A percentile compares a stretch with the other conserved stretches of the same genome.
phyloP scores from a whole-genome alignment of 2,329 filamentous ascomycete genomes.

The Dothistroma pini region DNA sequence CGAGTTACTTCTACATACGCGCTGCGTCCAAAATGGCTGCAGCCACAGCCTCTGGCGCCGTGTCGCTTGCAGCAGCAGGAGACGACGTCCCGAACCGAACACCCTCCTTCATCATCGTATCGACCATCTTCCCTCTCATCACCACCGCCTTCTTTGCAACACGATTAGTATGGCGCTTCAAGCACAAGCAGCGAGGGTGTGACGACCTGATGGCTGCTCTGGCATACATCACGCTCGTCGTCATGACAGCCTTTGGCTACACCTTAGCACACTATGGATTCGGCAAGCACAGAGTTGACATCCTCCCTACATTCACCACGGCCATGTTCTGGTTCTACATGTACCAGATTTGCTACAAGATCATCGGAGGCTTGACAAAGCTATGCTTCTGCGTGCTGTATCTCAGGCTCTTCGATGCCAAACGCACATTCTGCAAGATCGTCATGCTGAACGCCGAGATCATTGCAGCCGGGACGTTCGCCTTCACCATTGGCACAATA shows the following conservation, averaged over 20 bases:
- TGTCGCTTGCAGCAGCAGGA: background rate
- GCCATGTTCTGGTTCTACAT: constrained; percentile 29
- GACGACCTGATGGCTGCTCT: constrained; percentile 24
- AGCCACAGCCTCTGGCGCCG: background rate
- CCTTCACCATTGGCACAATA: constrained; percentile 26
- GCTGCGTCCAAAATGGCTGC: background rate
- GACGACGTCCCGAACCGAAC: constrained; percentile 17
- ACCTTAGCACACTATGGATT: constrained; percentile 25
- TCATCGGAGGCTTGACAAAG: constrained; percentile 28
- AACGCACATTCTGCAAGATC: constrained; percentile 13
- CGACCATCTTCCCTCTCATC: constrained; percentile 22
- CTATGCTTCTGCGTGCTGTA: constrained; percentile 29
- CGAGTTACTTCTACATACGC: background rate
- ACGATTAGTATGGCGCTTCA: constrained; percentile 20
- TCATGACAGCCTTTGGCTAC: constrained; percentile 22
- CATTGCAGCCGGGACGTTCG: constrained; percentile 20
- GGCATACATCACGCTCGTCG: constrained; percentile 22
- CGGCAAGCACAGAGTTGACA: constrained; percentile 23
- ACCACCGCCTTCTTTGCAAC: constrained; percentile 21
- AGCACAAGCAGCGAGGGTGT: constrained; percentile 19
- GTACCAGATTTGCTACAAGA: constrained; percentile 30
- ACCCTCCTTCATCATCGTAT: constrained; percentile 18
- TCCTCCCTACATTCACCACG: constrained; percentile 13
- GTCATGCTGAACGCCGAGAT: constrained; percentile 13
- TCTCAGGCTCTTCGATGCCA: constrained; percentile 21